Percentiles rank a stretch among this genome's conserved stretches.
Evolutionary conservation across 2,329 filamentous ascomycete genomes (phyloP).

Genomic region (Stemphylium lycopersici): DNA sequence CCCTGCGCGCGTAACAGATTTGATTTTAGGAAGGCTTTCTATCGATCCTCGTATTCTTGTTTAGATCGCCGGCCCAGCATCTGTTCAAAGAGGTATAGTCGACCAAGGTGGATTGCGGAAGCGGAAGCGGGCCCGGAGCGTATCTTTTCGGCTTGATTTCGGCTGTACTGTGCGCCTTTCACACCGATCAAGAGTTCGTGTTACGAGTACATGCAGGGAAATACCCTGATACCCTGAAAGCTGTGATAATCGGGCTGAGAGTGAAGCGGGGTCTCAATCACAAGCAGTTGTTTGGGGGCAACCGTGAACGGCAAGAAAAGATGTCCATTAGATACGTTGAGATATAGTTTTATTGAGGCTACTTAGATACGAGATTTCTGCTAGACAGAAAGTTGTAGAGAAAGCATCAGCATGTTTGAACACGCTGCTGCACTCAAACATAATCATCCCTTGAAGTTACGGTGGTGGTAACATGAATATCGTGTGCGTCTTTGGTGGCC

Average conservation of each 20-base stretch:
- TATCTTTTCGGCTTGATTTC: neutral
- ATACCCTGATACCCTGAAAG: neutral
- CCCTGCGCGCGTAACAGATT: neutral
- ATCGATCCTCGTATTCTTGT: neutral
- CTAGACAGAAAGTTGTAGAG: neutral
- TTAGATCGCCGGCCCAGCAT: neutral
- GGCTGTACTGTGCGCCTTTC: neutral
- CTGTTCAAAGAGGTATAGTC: neutral
- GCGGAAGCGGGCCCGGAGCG: too few relatives aligned
- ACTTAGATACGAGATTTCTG: neutral
- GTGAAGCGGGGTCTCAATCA: neutral
- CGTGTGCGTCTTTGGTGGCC: slow-evolving; percentile 14
- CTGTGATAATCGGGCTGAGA: neutral
- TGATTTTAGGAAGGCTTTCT: neutral
- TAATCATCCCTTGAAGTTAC: slow-evolving; percentile 13
- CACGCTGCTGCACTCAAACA: neutral
- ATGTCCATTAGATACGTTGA: neutral
- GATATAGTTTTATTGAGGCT: neutral
- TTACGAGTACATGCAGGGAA: neutral
- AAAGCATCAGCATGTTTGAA: neutral
- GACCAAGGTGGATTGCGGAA: neutral
- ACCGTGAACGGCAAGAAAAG: neutral
- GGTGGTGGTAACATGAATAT: slow-evolving; percentile 21
- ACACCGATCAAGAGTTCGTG: neutral
- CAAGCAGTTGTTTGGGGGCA: too few relatives aligned